phyloP scores from a whole-genome alignment of 495 filamentous ascomycete species.

The Aspergillus carlsbadensis region DNA sequence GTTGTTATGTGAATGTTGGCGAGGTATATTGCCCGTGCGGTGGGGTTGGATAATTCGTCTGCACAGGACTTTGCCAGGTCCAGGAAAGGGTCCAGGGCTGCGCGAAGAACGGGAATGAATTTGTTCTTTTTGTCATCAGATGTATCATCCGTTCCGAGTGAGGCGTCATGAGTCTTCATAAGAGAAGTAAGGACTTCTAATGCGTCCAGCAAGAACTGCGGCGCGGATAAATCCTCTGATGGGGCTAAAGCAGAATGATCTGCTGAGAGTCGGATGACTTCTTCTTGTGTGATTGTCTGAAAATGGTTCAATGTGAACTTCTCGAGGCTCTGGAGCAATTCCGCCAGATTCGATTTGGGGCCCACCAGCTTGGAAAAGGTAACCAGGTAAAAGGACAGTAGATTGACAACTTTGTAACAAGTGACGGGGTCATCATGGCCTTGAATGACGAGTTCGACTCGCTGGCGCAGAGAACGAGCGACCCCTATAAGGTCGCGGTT shows the following conservation, averaged over 20 bases:
- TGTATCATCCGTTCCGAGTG: conserved; percentile 59
- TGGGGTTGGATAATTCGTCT: conserved; percentile 54
- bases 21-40: conserved; percentile 67
- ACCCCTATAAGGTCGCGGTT: conserved; percentile 82
- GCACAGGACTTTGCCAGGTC: conserved; percentile 68
- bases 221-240: conserved; percentile 64
- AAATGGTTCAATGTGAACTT: conserved; percentile 82
- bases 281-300: conserved; percentile 72
- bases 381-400: conserved; percentile 82
- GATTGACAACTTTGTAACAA: conserved; percentile 84
- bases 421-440: conserved; percentile 86
- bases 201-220: conserved; percentile 80
- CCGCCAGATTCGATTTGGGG: conserved; percentile 63
- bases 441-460: conserved; percentile 88
- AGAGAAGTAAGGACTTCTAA: conserved; percentile 69
- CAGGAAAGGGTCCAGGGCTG: conserved; percentile 85
- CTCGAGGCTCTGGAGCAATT: conserved; percentile 66
- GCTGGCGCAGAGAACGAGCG: conserved; percentile 71
- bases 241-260: conserved; percentile 59
- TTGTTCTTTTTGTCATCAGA: conserved; percentile 27
- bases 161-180: conserved; percentile 83
- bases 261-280: conserved; percentile 67
- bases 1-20: conserved; percentile 74
- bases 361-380: conserved; percentile 83
- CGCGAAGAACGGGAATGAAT: conserved; percentile 75